Conservation (phyloP, 148 eudicot genomes). For the Cornus florida region DNA sequence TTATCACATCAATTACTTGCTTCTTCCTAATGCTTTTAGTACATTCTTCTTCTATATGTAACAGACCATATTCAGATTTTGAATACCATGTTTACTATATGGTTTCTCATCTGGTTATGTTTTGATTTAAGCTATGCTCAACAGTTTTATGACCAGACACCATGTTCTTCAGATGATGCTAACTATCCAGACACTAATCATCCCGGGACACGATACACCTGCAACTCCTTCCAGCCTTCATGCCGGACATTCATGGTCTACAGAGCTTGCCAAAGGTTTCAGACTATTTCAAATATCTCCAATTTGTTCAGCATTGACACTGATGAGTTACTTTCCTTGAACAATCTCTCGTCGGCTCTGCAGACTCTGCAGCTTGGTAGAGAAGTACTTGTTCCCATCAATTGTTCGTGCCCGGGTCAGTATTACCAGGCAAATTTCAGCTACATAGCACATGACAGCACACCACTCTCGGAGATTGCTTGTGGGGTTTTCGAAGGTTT, state of each 20-base stretch:
- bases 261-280: conserved; percentile 24
- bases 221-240: conserved; percentile 21
- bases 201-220: conserved; percentile 39
- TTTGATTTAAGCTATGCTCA: conserved; percentile 16
- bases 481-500: conserved; percentile 42
- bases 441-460: conserved; percentile 12
- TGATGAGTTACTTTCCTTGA: conserved; percentile 22
- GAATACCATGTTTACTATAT: conserved; percentile 12
- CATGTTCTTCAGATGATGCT: conserved; percentile 20
- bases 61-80: no score
- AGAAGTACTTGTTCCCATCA: conserved; percentile 39
- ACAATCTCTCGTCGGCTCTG: conserved; percentile 21
- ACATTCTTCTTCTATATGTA: no score
- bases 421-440: conserved; percentile 32
- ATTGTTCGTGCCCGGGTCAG: conserved; percentile 27
- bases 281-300: conserved; percentile 30
- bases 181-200: conserved; percentile 5
- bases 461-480: conserved; percentile 24
- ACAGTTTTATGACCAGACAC: conserved; percentile 39
- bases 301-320: conserved; percentile 18
- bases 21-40: no score
- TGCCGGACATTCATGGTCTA: conserved; percentile 38
- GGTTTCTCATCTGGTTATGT: conserved; percentile 16
- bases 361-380: conserved; percentile 26
- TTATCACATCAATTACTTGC: no score